Evolutionary conservation across 768 basidiomycete genomes (phyloP).

Genomic region (Serendipita sp.): DNA sequence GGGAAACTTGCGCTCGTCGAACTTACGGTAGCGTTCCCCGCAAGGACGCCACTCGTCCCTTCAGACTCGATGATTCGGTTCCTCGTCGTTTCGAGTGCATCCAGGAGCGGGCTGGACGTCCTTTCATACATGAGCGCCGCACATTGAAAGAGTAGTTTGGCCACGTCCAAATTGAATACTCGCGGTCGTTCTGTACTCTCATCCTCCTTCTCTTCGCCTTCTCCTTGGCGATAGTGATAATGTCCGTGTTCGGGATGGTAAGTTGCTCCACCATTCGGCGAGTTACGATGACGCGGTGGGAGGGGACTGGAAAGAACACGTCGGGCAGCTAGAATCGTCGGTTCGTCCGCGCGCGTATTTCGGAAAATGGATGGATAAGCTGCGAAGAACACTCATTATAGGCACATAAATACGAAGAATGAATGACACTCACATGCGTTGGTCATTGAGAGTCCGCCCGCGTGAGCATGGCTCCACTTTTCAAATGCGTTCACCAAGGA

Average conservation of each 20-base stretch:
- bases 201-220: too few relatives aligned
- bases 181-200: conserved; percentile 5
- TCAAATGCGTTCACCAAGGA: conserved; percentile 8
- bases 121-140: conserved; percentile 14
- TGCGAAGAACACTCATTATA: not conserved
- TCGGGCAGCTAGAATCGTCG: conserved; percentile 8
- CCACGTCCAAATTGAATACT: conserved; percentile 13
- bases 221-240: conserved; percentile 2
- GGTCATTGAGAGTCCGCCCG: conserved; percentile 11
- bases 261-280: too few relatives aligned
- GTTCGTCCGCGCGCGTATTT: conserved; percentile 10
- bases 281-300: not conserved
- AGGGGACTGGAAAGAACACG: conserved; percentile 9
- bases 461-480: conserved; percentile 8
- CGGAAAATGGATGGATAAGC: conserved; percentile 12
- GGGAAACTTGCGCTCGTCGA: not conserved
- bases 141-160: conserved; percentile 14
- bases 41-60: too few relatives aligned
- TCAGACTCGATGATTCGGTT: not conserved
- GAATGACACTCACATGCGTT: conserved; percentile 5
- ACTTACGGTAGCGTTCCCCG: too few relatives aligned
- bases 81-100: conserved; percentile 10
- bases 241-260: not conserved
- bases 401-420: not conserved
- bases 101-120: conserved; percentile 9